Evolutionary conservation across 176 grass and related monocot species (phyloP), one percentile per base, ranked within the genome.

Genomic region (Oryza rufipogon): DNA sequence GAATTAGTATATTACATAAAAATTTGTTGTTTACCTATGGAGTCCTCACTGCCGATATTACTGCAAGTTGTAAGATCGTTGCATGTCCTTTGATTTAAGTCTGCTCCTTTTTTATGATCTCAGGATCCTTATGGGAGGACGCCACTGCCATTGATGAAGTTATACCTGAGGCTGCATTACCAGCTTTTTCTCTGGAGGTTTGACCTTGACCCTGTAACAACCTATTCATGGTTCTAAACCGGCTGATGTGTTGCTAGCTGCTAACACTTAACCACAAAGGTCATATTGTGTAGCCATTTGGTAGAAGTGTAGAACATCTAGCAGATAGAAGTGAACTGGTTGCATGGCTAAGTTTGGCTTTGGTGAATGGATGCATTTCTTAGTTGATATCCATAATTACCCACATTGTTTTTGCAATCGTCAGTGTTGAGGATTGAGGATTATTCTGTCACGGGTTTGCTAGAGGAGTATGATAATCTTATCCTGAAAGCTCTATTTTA

Each of bases 141-240:
- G 89, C 91, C 64, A 86, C 22, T 0, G 26, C 90, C 58, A 81
- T 99, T 4, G 91, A 99, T 74, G 88, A 96, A 88, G 93, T 99
- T 82, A 86, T 99, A 90, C 78, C 93, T 45, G 97, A 99, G 81
- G 97, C 97, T 76, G 97, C 93, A 41, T 88, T 99, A 36, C 97
- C 93, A 66, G 97, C 90, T 83, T 94, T 92, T 83, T 96, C 93
- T 73, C 87, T 99, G 70, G 93, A 99, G 97, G 97, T 99, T 82
- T 86, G 36, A 78, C 69, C 77, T 76, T 63, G 45, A 61, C 71
- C 54, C 78, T 85, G 20, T 89, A 73, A 64, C 49, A 65, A 54
- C 74, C 14, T 42, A 71, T 84, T 87, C 4, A 44, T 63, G 16
- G 23, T 81, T 44, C 44, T 41, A 61, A 54, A 22, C 32, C 25